These are phyloP conservation scores for Colletotrichum sp. DNA, from an alignment of 2,329 filamentous ascomycete genomes.

Conservation along the genomic window DNA sequence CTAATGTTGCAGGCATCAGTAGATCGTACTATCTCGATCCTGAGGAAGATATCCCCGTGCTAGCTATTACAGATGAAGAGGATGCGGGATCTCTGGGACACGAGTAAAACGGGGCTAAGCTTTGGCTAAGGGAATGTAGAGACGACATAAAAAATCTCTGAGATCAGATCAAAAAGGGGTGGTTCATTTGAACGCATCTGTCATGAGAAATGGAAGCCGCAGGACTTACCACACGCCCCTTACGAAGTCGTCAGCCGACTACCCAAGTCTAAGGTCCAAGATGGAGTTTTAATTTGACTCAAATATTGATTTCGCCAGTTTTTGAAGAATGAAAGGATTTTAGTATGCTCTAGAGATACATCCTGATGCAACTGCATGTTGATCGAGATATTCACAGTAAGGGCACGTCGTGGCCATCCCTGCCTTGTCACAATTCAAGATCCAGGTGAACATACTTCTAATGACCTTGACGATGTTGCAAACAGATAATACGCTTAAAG, in stretches of 20 bases:
- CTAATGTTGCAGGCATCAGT: too few species aligned
- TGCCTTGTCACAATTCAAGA: background rate
- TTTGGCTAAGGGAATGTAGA: background rate
- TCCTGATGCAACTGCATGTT: background rate
- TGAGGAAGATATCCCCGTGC: too few species aligned
- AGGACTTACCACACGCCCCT: background rate
- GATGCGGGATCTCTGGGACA: too few species aligned
- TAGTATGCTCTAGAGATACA: background rate
- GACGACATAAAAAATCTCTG: background rate
- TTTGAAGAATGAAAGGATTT: background rate
- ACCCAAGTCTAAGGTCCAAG: background rate
- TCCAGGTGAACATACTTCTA: background rate
- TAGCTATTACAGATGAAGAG: too few species aligned
- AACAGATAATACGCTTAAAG: background rate
- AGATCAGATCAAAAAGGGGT: background rate
- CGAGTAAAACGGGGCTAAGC: background rate
- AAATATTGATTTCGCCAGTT: background rate
- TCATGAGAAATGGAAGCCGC: background rate
- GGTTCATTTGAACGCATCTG: background rate
- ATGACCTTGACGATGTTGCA: background rate
- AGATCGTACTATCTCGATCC: too few species aligned
- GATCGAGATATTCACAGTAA: background rate
- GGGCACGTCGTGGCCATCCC: background rate
- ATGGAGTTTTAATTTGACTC: accelerated
- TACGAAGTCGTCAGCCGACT: background rate